Percentiles rank a stretch among this genome's conserved stretches.
Evolutionary conservation across 345 rosid species (phyloP).

Genomic region (Excoecaria cochinchinensis): DNA sequence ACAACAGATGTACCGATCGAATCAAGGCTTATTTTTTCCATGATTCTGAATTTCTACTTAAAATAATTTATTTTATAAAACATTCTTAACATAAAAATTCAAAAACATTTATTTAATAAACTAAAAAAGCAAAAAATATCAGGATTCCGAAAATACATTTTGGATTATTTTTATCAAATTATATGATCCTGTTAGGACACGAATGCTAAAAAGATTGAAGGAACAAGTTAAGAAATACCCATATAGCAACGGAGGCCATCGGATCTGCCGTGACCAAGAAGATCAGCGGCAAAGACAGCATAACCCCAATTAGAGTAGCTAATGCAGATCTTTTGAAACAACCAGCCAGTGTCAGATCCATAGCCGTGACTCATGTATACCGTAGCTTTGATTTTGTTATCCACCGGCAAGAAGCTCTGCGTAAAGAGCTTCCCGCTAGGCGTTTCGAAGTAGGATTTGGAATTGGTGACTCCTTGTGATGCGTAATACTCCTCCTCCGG

Average conservation of each 20-base stretch:
- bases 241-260: conserved; percentile 91
- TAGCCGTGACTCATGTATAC: conserved; percentile 90
- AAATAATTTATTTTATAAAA: too few relatives aligned
- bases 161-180: too few relatives aligned
- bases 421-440: conserved; percentile 83
- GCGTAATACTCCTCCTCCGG: conserved; percentile 87
- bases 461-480: conserved; percentile 80
- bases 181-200: too few relatives aligned
- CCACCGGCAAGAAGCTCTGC: conserved; percentile 77
- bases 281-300: conserved; percentile 96
- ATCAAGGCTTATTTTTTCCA: too few relatives aligned
- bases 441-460: conserved; percentile 74
- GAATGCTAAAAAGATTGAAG: background rate
- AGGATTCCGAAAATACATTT: too few relatives aligned
- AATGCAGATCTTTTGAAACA: conserved; percentile 91
- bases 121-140: too few relatives aligned
- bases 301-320: conserved; percentile 79
- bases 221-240: conserved; percentile 37
- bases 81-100: too few relatives aligned
- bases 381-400: conserved; percentile 62
- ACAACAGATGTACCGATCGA: too few relatives aligned
- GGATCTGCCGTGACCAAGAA: conserved; percentile 91
- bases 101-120: too few relatives aligned
- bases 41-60: too few relatives aligned
- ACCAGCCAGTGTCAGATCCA: conserved; percentile 92